Conservation (phyloP, 2,329 filamentous ascomycete genomes). For the Pseudogymnoascus sp. region DNA sequence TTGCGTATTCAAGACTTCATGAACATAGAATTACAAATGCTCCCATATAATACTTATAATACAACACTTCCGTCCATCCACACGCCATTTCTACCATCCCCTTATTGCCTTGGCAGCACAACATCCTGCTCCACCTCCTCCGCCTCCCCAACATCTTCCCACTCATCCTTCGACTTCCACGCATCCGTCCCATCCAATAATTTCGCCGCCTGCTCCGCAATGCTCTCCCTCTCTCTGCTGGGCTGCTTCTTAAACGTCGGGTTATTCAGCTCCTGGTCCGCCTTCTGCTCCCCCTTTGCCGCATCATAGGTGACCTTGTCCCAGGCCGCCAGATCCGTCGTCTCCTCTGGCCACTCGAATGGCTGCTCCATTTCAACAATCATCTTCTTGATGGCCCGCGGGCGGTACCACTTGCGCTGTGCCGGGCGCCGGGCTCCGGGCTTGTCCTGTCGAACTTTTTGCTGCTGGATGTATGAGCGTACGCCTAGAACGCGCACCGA, state of each 20-base stretch:
- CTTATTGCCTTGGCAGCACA: slow-evolving; percentile 14
- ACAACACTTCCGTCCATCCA: slow-evolving; percentile 1
- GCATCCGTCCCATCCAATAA: slow-evolving; percentile 53
- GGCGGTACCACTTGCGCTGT: slow-evolving; percentile 59
- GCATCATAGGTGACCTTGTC: slow-evolving; percentile 54
- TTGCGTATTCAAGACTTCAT: slow-evolving; percentile 6
- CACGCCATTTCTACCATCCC: slow-evolving; percentile 13
- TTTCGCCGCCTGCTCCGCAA: slow-evolving; percentile 56
- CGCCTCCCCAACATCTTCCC: slow-evolving; percentile 35
- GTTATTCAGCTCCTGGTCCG: slow-evolving; percentile 30
- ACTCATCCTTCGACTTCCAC: slow-evolving; percentile 47
- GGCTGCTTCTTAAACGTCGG: slow-evolving; percentile 28
- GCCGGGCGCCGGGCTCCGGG: slow-evolving; percentile 35
- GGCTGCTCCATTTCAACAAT: slow-evolving; percentile 81
- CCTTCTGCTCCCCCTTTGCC: slow-evolving; percentile 42
- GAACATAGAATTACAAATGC: slow-evolving; percentile 10
- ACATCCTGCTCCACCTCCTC: slow-evolving; percentile 29
- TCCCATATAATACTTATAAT: slow-evolving; percentile 12
- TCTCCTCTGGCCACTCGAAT: slow-evolving; percentile 78
- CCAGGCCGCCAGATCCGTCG: slow-evolving; percentile 56
- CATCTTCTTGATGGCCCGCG: slow-evolving; percentile 80
- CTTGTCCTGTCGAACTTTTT: slow-evolving; percentile 51
- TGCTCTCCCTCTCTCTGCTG: slow-evolving; percentile 36
- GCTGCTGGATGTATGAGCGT: slow-evolving; percentile 72
- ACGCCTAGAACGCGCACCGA: slow-evolving; percentile 65